Base-by-base conservation (phyloP, 23 red algal species). In the Agarophyton chilense region DNA sequence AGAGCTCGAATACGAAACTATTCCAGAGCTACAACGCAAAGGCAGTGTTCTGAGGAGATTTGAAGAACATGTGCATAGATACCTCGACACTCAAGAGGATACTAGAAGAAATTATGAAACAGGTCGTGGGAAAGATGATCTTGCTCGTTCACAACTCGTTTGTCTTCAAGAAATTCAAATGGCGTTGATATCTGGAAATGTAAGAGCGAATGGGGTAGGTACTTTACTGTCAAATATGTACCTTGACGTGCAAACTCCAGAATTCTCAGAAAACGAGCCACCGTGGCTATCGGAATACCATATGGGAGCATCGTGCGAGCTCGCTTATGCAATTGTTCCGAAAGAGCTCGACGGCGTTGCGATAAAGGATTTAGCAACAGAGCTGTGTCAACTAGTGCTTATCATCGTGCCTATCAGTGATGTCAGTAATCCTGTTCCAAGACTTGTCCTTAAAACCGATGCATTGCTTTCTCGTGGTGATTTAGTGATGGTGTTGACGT, bases 141-240 rank as follows among this genome's bases (percentile, higher is more conserved):
- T 94, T 21, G 60, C 50, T n/a, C 81, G 82, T 10, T 94, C 91
- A 26, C 71, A 75, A 39, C 10, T 79, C 21, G 71, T 94, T 35
- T 94, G 91, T 71, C 70, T 94, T 29, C 91, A 94, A 72, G 80
- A 85, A 32, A 86, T 94, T 46, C 91, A 86, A 10, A 86, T 86
- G 80, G 82, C 91, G 14, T 74, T 94, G 29, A 85, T 94, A 56
- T 58, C 91, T 40, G 91, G 73, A 67, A 84, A 94, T 61, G 54
- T 94, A 26, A 74, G 53, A 16, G 80, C 64, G 0, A 94, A 94
- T 60, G 91, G 91, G 17, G 44, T 87, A 26, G 80, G 68, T 12
- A 94, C 91, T 9, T 54, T 94, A 55, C 52, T 94, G n/a, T 86
- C 91, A 18, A 94, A 94, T 53, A 80, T 85, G 81, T 76, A 86